Evolutionary conservation across 1,139 yeast species (phyloP).

Genomic region (Kodamaea sp.): DNA sequence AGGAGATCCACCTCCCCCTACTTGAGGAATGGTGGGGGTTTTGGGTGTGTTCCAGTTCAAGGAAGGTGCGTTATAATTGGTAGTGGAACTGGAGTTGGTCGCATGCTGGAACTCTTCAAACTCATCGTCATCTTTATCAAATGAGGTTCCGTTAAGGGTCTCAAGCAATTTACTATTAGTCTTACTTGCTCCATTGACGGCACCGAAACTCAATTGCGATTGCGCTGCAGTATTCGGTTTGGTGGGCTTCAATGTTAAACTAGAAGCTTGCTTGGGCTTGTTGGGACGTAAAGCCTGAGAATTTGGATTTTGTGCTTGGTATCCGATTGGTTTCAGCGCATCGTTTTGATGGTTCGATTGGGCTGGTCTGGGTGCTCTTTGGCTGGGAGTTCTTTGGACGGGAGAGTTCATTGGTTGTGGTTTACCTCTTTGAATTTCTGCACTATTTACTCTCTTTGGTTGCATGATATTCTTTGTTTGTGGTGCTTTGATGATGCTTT

Average conservation of each 20-base stretch:
- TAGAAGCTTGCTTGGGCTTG: not conserved
- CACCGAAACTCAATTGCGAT: conserved; percentile 27
- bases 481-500: conserved; percentile 27
- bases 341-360: not conserved
- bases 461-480: conserved; percentile 17
- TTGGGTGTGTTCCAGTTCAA: conserved; percentile 22
- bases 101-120: conserved; percentile 36
- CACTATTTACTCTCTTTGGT: conserved; percentile 9
- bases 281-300: not conserved
- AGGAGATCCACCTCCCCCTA: too few relatives aligned
- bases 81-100: not conserved
- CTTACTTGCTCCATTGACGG: conserved; percentile 17
- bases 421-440: too few relatives aligned
- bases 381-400: not conserved
- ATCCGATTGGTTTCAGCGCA: not conserved
- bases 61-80: conserved; percentile 4
- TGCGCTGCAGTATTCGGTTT: conserved; percentile 6
- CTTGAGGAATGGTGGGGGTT: not conserved
- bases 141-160: conserved; percentile 22
- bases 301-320: not conserved
- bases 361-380: not conserved
- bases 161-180: conserved; percentile 19
- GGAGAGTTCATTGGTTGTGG: not conserved
- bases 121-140: conserved; percentile 27
- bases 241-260: conserved; percentile 14